phyloP scores from a whole-genome alignment of 2,329 filamentous ascomycete species.

The Botrytis tulipae region DNA sequence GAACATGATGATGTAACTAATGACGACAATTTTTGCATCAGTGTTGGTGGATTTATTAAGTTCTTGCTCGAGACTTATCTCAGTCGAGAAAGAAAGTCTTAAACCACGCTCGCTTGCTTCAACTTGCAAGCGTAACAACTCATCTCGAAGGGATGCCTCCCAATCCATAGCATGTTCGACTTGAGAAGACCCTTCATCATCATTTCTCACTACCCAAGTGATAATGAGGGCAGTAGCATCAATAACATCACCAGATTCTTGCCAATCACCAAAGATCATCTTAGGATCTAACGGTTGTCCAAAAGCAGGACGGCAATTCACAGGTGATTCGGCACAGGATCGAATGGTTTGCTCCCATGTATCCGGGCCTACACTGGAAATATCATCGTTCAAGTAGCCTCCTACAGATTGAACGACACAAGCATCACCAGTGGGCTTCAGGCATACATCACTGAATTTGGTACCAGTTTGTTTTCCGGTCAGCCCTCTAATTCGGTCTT shows the following conservation, averaged over 20 bases:
- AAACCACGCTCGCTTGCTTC: conserved; percentile 78
- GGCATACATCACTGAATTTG: conserved; percentile 81
- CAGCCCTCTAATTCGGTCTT: conserved; percentile 70
- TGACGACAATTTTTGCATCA: conserved; percentile 91
- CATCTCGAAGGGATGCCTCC: conserved; percentile 74
- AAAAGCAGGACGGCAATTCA: conserved; percentile 83
- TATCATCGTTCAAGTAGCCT: conserved; percentile 76
- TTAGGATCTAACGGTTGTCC: conserved; percentile 83
- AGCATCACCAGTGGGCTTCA: conserved; percentile 84
- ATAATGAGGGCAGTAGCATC: conserved; percentile 79
- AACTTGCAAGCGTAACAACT: conserved; percentile 72
- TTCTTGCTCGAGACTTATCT: conserved; percentile 92
- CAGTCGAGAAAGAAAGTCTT: conserved; percentile 88
- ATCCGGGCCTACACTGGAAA: conserved; percentile 57
- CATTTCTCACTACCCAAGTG: conserved; percentile 94
- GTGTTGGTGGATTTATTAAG: conserved; percentile 98
- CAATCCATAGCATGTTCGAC: conserved; percentile 80
- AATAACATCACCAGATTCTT: conserved; percentile 60
- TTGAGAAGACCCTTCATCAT: conserved; percentile 68
- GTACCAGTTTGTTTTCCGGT: conserved; percentile 67
- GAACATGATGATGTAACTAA: conserved; percentile 99
- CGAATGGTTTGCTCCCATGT: conserved; percentile 72
- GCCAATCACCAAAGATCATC: conserved; percentile 81
- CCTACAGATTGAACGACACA: conserved; percentile 94
- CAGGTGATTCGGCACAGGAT: conserved; percentile 75